Conservation (phyloP, 2,329 filamentous ascomycete genomes). For the Tolypocladium ophioglossoides region DNA sequence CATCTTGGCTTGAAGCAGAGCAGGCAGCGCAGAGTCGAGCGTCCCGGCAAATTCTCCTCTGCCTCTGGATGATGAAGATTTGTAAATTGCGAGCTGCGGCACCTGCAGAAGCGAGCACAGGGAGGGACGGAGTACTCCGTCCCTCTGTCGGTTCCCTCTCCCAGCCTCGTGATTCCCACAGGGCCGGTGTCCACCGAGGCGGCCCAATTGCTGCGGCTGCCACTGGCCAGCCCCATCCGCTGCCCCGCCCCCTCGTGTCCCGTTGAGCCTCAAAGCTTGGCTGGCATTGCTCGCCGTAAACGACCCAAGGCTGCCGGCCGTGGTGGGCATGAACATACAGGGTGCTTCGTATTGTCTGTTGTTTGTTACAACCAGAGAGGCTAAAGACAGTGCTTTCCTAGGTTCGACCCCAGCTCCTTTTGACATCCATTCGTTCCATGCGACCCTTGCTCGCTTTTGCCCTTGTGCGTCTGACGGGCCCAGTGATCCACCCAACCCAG, state of each 20-base stretch:
- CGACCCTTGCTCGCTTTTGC: background rate
- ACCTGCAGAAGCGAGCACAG: too few species aligned
- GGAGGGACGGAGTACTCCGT: too few species aligned
- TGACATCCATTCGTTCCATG: background rate
- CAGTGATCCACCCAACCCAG: background rate
- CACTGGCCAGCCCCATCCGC: background rate
- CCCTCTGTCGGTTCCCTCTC: background rate
- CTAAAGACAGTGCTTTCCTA: constrained; percentile 1
- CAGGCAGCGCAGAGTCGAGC: background rate
- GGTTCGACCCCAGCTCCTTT: background rate
- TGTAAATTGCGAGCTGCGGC: background rate
- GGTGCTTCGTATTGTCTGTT: constrained; percentile 1
- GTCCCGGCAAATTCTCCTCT: background rate
- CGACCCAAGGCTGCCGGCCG: too few species aligned
- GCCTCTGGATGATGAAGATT: background rate
- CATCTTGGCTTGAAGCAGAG: constrained; percentile 27
- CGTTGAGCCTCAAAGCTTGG: background rate
- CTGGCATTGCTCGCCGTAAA: background rate
- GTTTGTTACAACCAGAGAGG: background rate
- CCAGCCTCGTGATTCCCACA: background rate
- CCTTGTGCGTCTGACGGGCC: background rate
- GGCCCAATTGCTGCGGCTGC: too few species aligned
- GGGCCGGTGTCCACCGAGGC: too few species aligned
- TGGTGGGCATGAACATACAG: background rate
- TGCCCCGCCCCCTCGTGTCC: background rate